Percentiles rank a stretch among this genome's conserved stretches.
phyloP scores from a whole-genome alignment of 2,329 filamentous ascomycete species.

The Mycosphaerella arachidis region DNA sequence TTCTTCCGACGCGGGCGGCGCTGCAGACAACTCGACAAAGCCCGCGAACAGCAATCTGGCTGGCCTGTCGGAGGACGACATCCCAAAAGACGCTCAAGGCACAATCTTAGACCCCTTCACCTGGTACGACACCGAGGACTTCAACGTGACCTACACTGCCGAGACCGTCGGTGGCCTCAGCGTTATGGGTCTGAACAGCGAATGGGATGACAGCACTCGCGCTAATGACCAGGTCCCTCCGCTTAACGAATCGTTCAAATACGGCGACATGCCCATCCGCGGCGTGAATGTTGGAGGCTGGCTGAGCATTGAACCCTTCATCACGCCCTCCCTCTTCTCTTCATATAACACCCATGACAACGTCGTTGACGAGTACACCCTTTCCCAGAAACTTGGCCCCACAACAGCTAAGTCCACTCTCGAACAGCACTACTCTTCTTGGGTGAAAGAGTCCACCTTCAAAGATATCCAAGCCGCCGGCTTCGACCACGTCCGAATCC shows the following conservation, averaged over 20 bases:
- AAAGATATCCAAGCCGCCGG: constrained; percentile 79
- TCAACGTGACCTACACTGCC: constrained; percentile 91
- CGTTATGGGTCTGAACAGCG: constrained; percentile 79
- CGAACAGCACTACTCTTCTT: constrained; percentile 89
- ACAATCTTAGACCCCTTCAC: constrained; percentile 82
- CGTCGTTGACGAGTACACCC: constrained; percentile 84
- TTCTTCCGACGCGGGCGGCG: constrained; percentile 14
- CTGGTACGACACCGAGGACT: constrained; percentile 85
- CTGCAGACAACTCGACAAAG: constrained; percentile 23
- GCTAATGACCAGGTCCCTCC: constrained; percentile 78
- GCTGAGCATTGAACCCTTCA: constrained; percentile 91
- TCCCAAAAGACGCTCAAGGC: constrained; percentile 59
- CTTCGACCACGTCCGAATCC: constrained; percentile 94
- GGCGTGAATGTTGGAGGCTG: constrained; percentile 93
- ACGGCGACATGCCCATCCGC: constrained; percentile 71
- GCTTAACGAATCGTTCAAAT: constrained; percentile 72
- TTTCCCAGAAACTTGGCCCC: constrained; percentile 66
- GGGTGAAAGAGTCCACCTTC: constrained; percentile 81
- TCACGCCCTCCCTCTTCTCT: constrained; percentile 85
- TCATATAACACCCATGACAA: constrained; percentile 56
- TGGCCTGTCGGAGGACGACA: constrained; percentile 40
- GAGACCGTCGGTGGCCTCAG: constrained; percentile 80
- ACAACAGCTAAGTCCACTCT: constrained; percentile 60
- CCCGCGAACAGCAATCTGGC: constrained; percentile 45
- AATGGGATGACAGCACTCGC: constrained; percentile 76